phyloP scores from a whole-genome alignment of 1,284 basidiomycete genomes.

The Malassezia japonica region DNA sequence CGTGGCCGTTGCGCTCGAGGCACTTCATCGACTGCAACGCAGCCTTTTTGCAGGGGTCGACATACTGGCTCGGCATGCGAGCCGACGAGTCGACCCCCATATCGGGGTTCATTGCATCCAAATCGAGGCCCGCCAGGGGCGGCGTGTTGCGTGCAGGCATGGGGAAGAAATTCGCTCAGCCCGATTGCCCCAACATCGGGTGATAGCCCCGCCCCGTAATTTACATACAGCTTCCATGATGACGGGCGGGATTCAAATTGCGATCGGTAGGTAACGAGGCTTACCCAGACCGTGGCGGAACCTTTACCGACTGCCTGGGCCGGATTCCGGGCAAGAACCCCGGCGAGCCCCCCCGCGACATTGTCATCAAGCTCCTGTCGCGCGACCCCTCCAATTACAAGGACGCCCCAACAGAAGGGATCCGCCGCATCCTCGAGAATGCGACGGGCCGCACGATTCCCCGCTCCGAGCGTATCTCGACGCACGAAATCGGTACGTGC shows the following conservation, averaged over 20 bases:
- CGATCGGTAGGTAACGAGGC: conserved; percentile 18
- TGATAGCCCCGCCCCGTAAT: background rate
- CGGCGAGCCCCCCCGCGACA: conserved; percentile 27
- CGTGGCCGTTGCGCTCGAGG: conserved; percentile 39
- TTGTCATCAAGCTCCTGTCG: conserved; percentile 50
- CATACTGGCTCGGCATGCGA: conserved; percentile 30
- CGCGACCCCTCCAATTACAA: conserved; percentile 63
- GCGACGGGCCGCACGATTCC: conserved; percentile 62
- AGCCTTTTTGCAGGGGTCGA: conserved; percentile 42
- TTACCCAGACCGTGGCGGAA: conserved; percentile 40
- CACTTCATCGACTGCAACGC: conserved; percentile 42
- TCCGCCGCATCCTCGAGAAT: conserved; percentile 75
- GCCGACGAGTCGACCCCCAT: conserved; percentile 22
- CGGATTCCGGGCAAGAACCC: conserved; percentile 19
- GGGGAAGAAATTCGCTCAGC: background rate
- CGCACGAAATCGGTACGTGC: conserved; percentile 63
- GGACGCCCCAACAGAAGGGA: conserved; percentile 90
- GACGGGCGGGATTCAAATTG: conserved; percentile 30
- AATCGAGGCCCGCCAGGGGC: conserved; percentile 24
- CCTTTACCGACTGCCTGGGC: conserved; percentile 44
- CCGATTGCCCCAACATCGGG: background rate
- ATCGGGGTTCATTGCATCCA: conserved; percentile 10
- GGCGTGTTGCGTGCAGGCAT: conserved; percentile 1
- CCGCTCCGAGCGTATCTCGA: conserved; percentile 61
- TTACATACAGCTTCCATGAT: no score